Evolutionary conservation across 1,284 basidiomycete genomes (phyloP).

Genomic region (Ustilago nuda): DNA sequence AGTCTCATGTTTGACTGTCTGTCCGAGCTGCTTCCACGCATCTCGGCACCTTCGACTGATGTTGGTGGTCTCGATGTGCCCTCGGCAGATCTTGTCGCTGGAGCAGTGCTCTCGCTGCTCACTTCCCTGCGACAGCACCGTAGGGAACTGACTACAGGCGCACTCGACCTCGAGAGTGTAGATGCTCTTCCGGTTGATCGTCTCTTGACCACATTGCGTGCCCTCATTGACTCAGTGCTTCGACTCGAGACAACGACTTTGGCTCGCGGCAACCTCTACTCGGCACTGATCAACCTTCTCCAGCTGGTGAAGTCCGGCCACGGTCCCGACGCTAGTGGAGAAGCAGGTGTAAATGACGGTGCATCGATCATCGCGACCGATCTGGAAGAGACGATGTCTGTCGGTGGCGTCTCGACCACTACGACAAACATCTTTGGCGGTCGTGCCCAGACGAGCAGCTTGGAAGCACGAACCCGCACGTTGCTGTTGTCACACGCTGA

Average conservation of each 20-base stretch:
- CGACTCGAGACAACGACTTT: slow-evolving; percentile 84
- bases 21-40: slow-evolving; percentile 60
- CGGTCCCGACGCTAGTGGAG: slow-evolving; percentile 29
- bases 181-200: slow-evolving; percentile 74
- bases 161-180: slow-evolving; percentile 59
- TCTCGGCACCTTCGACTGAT: slow-evolving; percentile 50
- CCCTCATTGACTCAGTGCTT: slow-evolving; percentile 80
- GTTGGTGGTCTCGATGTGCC: slow-evolving; percentile 73
- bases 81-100: slow-evolving; percentile 83
- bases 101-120: slow-evolving; percentile 82
- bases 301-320: slow-evolving; percentile 73
- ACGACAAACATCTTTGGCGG: slow-evolving; percentile 37
- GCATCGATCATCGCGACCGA: slow-evolving; percentile 51
- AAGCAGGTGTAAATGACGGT: slow-evolving; percentile 51
- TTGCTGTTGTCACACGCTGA: slow-evolving; percentile 75
- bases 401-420: slow-evolving; percentile 46
- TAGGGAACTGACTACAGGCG: slow-evolving; percentile 41
- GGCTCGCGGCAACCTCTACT: slow-evolving; percentile 97
- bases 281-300: slow-evolving; percentile 86
- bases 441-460: slow-evolving; percentile 59
- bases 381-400: slow-evolving; percentile 49
- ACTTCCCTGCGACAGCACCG: slow-evolving; percentile 76
- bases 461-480: slow-evolving; percentile 76
- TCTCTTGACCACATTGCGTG: slow-evolving; percentile 80
- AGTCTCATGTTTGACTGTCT: slow-evolving; percentile 62